Evolutionary conservation across 768 basidiomycete genomes (phyloP), one percentile per base, ranked within the genome.

Genomic region (Butyriboletus loyo): DNA sequence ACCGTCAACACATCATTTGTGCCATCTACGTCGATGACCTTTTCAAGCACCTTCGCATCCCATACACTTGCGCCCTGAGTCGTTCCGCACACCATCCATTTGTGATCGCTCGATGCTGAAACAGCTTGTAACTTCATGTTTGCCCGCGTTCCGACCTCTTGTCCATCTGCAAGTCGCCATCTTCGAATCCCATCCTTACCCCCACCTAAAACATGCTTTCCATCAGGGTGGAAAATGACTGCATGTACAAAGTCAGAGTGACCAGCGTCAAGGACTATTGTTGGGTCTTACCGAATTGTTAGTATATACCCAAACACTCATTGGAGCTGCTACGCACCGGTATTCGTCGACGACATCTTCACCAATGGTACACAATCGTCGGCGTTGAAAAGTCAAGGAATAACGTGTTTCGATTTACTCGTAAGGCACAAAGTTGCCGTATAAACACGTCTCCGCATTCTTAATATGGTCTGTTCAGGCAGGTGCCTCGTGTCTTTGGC

Each of bases 111-210:
- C 11, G 41, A 42, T n/a, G 19, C 25, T 3, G 3, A 28, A 7
- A 42, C 19, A 1, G 25, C 25, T 1, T 0, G 0, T 1, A 42
- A 3, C 0, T 1, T 1, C 10, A 19, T 11, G 13, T 25, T n/a
- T 5, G 17, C 6, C 7, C 19, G 17, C 10, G n/a, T 7, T 19
- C n/a, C 11, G 11, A 27, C 11, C 7, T 42, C n/a, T 42, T 42
- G 6, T 1, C 41, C 25, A 4, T 42, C 25, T 0, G n/a, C 4
- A 13, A 28, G 11, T n/a, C 25, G 11, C 41, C 41, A 42, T 13
- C 25, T 17, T 28, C 11, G 41, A 13, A 42, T 19, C n/a, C 25
- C 25, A 2, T 19, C 14, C 13, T 7, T 15, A 15, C 10, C 11
- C 22, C 38, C 22, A 7, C 38, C 38, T 7, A 39, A 27, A 6